A percentile compares a stretch with the other conserved stretches of the same genome.
These are phyloP conservation scores for Cadophora sp. DNA, from an alignment of 2,329 filamentous ascomycete species.

Conservation along the genomic window DNA sequence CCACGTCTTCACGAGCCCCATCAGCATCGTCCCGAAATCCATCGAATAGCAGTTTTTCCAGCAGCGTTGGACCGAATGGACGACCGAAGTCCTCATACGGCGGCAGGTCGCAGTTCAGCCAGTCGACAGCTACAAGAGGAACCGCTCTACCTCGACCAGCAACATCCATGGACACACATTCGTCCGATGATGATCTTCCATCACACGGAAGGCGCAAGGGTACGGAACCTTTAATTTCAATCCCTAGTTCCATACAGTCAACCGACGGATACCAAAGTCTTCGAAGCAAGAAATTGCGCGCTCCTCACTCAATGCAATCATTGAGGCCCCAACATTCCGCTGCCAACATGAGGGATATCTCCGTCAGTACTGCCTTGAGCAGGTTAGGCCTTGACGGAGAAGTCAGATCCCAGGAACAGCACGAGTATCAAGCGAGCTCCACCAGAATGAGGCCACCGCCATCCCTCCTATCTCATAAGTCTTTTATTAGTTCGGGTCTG, in stretches of 20 bases:
- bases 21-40: conserved; percentile 51
- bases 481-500: conserved; percentile 33
- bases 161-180: conserved; percentile 47
- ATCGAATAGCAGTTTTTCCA: conserved; percentile 58
- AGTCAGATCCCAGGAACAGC: conserved; percentile 22
- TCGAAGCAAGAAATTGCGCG: conserved; percentile 39
- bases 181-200: conserved; percentile 42
- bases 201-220: conserved; percentile 55
- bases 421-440: conserved; percentile 34
- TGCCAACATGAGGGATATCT: conserved; percentile 43
- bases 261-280: conserved; percentile 35
- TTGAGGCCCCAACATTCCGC: conserved; percentile 32
- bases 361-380: conserved; percentile 47
- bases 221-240: conserved; percentile 51
- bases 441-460: conserved; percentile 24
- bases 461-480: conserved; percentile 31
- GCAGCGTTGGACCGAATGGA: conserved; percentile 60
- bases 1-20: conserved; percentile 48
- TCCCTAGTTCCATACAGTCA: conserved; percentile 38
- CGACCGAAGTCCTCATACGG: conserved; percentile 53
- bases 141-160: conserved; percentile 49
- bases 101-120: conserved; percentile 54
- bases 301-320: conserved; percentile 41
- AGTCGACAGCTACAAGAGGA: conserved; percentile 54
- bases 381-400: conserved; percentile 42